phyloP scores from a whole-genome alignment of 2,329 filamentous ascomycete species.

The Fusarium transvaalense region DNA sequence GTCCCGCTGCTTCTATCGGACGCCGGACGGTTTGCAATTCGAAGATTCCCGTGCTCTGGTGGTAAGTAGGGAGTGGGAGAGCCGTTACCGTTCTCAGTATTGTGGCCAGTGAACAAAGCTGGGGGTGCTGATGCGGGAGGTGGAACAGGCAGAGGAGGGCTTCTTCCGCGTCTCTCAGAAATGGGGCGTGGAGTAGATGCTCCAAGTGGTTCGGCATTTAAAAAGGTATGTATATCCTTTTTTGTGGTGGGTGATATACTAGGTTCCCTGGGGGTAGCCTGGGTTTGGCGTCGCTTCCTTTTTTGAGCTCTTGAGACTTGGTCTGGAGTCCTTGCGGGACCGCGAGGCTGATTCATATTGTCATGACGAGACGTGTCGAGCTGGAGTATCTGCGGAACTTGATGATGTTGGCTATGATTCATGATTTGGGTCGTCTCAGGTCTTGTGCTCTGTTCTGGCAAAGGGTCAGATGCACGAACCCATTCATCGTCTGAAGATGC shows the following conservation, averaged over 20 bases:
- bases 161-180: too few species aligned
- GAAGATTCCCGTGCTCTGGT: background rate
- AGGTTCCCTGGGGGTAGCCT: fast-evolving
- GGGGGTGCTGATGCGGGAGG: too few species aligned
- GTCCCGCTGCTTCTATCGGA: background rate
- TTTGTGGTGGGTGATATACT: too few species aligned
- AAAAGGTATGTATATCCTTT: background rate
- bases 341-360: too few species aligned
- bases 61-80: background rate
- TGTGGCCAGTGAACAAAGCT: background rate
- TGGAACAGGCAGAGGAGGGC: background rate
- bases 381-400: background rate
- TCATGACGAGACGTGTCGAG: background rate
- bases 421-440: background rate
- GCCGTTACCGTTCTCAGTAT: background rate
- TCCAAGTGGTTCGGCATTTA: too few species aligned
- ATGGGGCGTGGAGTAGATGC: fast-evolving
- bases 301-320: background rate
- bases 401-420: background rate
- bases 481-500: background rate
- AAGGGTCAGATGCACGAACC: too few species aligned
- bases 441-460: too few species aligned
- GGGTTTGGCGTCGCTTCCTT: background rate
- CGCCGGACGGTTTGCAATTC: background rate
- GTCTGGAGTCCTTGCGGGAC: too few species aligned